phyloP scores from a whole-genome alignment of 2,329 filamentous ascomycete species.

The Cladosporium sp. region DNA sequence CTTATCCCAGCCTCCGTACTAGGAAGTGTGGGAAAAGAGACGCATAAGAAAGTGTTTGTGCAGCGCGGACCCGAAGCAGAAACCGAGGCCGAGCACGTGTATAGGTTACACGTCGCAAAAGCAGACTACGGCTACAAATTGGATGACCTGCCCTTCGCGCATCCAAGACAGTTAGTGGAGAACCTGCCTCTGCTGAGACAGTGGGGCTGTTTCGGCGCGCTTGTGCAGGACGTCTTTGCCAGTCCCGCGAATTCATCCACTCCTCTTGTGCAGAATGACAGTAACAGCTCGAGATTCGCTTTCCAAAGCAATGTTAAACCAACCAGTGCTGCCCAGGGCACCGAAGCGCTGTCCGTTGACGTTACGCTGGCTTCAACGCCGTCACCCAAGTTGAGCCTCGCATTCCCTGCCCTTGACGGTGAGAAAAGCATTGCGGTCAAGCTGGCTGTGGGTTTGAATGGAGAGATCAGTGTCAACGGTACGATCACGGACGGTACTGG shows the following conservation, averaged over 20 bases:
- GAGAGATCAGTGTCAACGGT: slow-evolving; percentile 13
- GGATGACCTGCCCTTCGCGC: slow-evolving; percentile 70
- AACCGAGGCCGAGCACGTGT: slow-evolving; percentile 44
- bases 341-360: slow-evolving; percentile 29
- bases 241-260: neutral
- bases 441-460: slow-evolving; percentile 21
- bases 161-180: slow-evolving; percentile 72
- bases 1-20: slow-evolving; percentile 14
- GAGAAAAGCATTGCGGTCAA: slow-evolving; percentile 55
- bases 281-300: neutral
- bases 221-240: slow-evolving; percentile 51
- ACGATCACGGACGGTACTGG: slow-evolving; percentile 28
- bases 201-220: slow-evolving; percentile 67
- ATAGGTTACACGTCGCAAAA: slow-evolving; percentile 69
- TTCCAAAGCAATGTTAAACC: neutral
- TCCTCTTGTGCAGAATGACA: neutral
- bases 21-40: slow-evolving; percentile 15
- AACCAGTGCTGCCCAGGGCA: neutral
- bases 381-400: slow-evolving; percentile 32
- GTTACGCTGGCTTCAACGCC: slow-evolving; percentile 37
- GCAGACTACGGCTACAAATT: slow-evolving; percentile 69
- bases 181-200: slow-evolving; percentile 75
- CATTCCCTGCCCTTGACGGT: slow-evolving; percentile 47
- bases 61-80: slow-evolving; percentile 20
- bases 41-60: slow-evolving; percentile 18